phyloP scores from a whole-genome alignment of 169 alveolate species.

The Ichthyophthirius multifiliis region DNA sequence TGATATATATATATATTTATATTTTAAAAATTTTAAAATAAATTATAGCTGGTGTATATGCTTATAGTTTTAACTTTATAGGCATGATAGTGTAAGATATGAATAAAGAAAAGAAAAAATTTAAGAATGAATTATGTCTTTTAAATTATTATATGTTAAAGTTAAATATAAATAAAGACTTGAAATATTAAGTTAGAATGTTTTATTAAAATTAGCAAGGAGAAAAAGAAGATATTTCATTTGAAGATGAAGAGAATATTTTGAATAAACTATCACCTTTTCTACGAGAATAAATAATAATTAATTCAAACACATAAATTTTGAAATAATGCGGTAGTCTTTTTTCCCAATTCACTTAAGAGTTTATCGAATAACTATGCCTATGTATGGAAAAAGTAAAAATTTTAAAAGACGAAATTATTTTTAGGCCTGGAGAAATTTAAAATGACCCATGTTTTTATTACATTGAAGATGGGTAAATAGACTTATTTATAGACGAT shows the following conservation, averaged over 20 bases:
- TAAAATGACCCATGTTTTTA: not conserved
- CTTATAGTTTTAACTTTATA: constrained; percentile 1
- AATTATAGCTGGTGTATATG: constrained; percentile 6
- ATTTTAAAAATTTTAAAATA: too few species aligned
- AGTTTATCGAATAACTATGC: not conserved
- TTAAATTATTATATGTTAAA: not conserved
- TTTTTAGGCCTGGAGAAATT: not conserved
- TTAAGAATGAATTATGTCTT: not conserved
- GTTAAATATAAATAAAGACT: not conserved
- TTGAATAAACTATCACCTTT: not conserved
- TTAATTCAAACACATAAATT: not conserved
- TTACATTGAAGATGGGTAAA: not conserved
- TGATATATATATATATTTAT: too few species aligned
- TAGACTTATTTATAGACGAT: not conserved
- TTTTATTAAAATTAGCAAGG: not conserved
- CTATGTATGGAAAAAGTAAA: not conserved
- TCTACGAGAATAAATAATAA: not conserved
- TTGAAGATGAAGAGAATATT: not conserved
- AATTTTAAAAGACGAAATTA: not conserved
- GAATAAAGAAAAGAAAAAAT: not conserved
- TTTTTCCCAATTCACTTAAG: not conserved
- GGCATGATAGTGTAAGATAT: not conserved
- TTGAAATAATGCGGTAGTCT: not conserved
- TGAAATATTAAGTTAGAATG: not conserved
- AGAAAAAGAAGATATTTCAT: not conserved